Conservation (phyloP, 2,329 filamentous ascomycete species). For the Aplosporella prunicola region DNA sequence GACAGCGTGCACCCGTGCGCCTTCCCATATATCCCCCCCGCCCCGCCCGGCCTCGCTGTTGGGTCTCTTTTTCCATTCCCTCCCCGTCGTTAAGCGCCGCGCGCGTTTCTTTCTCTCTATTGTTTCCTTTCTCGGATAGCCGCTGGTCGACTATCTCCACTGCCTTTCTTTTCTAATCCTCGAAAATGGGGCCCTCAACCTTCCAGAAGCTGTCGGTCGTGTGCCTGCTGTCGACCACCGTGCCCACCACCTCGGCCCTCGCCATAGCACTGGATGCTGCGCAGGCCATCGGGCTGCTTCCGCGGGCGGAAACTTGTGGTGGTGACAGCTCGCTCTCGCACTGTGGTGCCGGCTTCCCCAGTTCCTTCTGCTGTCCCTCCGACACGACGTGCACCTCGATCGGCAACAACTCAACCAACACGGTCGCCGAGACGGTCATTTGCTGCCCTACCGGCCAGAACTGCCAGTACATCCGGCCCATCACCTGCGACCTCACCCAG, state of each 20-base stretch:
- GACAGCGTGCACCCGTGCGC: too few species aligned
- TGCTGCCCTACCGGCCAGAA: conserved; percentile 55
- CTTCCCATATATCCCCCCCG: too few species aligned
- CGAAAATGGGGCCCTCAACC: conserved; percentile 22
- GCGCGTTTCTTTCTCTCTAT: background rate
- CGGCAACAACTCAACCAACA: conserved; percentile 45
- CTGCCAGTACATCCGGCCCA: conserved; percentile 54
- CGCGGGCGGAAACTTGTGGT: conserved; percentile 39
- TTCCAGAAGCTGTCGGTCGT: conserved; percentile 26
- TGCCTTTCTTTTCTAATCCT: background rate
- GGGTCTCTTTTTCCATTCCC: conserved; percentile 7
- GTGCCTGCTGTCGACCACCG: conserved; percentile 21
- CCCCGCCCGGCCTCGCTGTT: conserved; percentile 5
- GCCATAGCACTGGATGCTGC: conserved; percentile 17
- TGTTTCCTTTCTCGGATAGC: conserved; percentile 10
- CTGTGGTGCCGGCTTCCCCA: conserved; percentile 49
- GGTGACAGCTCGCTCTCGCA: conserved; percentile 37
- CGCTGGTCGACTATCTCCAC: background rate
- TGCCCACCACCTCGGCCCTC: conserved; percentile 15
- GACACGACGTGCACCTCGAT: conserved; percentile 49
- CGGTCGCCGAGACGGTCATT: conserved; percentile 45
- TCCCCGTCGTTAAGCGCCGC: conserved; percentile 4
- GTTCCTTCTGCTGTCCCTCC: conserved; percentile 56
- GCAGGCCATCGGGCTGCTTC: conserved; percentile 22
- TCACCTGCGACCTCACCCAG: conserved; percentile 53